phyloP scores from a whole-genome alignment of 176 grass and related monocot genomes.

The Ensete ventricosum region DNA sequence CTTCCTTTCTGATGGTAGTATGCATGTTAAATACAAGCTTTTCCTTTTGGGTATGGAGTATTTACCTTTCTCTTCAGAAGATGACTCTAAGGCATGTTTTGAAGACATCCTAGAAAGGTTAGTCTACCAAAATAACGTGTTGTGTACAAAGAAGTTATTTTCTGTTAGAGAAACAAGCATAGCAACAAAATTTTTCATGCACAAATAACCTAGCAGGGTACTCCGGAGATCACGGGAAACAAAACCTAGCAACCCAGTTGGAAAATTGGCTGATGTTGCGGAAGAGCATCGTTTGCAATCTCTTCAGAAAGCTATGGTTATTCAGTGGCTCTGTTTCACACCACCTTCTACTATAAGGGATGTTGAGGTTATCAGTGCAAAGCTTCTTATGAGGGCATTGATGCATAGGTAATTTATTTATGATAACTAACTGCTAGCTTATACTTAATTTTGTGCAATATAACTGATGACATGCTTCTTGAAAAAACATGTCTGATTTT shows the following conservation, averaged over 20 bases:
- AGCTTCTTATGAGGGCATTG: conserved; percentile 83
- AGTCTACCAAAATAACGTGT: conserved; percentile 11
- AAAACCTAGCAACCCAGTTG: conserved; percentile 41
- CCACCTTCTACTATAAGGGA: conserved; percentile 65
- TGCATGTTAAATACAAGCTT: conserved; percentile 84
- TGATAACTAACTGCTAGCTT: neutral
- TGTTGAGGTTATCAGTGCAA: conserved; percentile 60
- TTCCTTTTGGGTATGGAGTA: conserved; percentile 88
- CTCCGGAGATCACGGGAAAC: conserved; percentile 79
- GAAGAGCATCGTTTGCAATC: conserved; percentile 72
- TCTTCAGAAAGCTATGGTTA: conserved; percentile 89
- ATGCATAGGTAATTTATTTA: conserved; percentile 60
- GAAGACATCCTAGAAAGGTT: conserved; percentile 97
- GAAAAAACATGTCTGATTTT: conserved; percentile 7
- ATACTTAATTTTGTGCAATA: neutral
- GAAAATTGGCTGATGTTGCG: conserved; percentile 56
- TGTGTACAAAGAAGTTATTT: conserved; percentile 3
- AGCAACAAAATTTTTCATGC: neutral
- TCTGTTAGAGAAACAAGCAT: conserved; percentile 11
- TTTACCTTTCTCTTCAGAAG: conserved; percentile 64
- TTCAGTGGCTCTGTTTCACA: conserved; percentile 96
- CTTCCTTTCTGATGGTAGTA: conserved; percentile 28
- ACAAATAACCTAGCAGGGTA: conserved; percentile 39
- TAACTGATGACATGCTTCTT: neutral
- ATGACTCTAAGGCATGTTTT: conserved; percentile 64